Evolutionary conservation across 2,329 filamentous ascomycete genomes (phyloP), one percentile per base, ranked within the genome.

Genomic region (Hymenoscyphus repandus): DNA sequence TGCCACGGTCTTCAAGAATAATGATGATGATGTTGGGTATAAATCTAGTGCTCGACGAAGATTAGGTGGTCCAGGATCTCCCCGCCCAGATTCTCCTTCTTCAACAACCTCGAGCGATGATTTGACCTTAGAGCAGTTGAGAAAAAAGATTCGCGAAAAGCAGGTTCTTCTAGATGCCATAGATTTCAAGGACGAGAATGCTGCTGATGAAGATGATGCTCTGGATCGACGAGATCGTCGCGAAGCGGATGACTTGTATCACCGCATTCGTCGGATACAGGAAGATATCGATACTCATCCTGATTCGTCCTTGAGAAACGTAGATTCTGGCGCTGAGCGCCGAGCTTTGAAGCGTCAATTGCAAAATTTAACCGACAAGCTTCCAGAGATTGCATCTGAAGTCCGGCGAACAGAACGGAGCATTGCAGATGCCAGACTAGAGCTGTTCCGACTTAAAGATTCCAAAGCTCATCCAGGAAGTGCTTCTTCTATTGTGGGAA

Each of bases 1-100:
- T 71, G 93, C 88, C 2, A 99, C 93, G 0, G 87, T 97, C 2
- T 99, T 92, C 71, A 92, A 95, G 66, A 96, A 97, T 66, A 93
- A 97, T 59, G 90, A 96, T 62, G 90, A 96, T 60, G 86, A 90
- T 53, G 81, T 95, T 62, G 90, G 90, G 5, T 99, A 99, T 66
- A 86, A 86, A 61, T 97, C 93, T 11, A 96, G 91, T 68, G 93
- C 93, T 48, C 88, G 93, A 57, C 88, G 91, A 57, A 83, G 93
- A 58, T 72, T 95, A 50, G 89, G 88, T 45, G 84, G 81, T 53
- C 75, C 74, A 31, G 74, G 80, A 38, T 93, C 90, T 7, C 89
- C 90, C 43, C 91, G 90, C 1, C 90, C 92, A 6, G 83, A 85
- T 27, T 85, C 85, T 3, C 88, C 88, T 9, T 77, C 79, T 2